Evolutionary conservation across 78 protist species (phyloP).

Genomic region (Dictyostelium purpureum): DNA sequence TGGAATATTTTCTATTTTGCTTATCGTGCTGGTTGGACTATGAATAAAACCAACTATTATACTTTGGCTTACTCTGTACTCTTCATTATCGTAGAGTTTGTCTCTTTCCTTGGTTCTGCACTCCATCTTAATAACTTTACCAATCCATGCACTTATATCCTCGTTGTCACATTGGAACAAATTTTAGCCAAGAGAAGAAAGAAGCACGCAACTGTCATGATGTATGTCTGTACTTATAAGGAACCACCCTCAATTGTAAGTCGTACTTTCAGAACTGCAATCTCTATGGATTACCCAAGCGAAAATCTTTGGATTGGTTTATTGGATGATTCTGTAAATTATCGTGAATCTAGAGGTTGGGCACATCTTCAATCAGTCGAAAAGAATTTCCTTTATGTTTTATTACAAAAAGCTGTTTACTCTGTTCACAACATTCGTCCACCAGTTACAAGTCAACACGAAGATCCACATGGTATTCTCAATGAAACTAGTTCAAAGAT

Average conservation of each 20-base stretch:
- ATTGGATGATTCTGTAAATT: slow-evolving; percentile 67
- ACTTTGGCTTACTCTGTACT: slow-evolving; percentile 12
- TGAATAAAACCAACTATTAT: slow-evolving; percentile 29
- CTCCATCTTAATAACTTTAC: slow-evolving; percentile 76
- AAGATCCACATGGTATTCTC: slow-evolving; percentile 78
- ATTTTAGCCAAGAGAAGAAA: slow-evolving; percentile 59
- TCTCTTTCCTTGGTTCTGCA: slow-evolving; percentile 60
- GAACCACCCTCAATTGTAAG: slow-evolving; percentile 77
- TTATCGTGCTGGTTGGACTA: slow-evolving; percentile 78
- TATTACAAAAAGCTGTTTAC: slow-evolving; percentile 46
- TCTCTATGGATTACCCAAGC: slow-evolving; percentile 70
- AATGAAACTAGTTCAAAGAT: slow-evolving; percentile 37
- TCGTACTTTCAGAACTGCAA: slow-evolving; percentile 76
- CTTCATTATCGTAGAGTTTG: slow-evolving; percentile 61
- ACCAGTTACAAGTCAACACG: slow-evolving; percentile 22
- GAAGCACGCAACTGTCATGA: slow-evolving; percentile 50
- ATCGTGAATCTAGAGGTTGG: slow-evolving; percentile 75
- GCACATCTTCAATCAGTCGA: slow-evolving; percentile 76
- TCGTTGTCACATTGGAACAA: slow-evolving; percentile 71
- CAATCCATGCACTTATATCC: slow-evolving; percentile 74
- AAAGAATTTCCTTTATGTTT: slow-evolving; percentile 62
- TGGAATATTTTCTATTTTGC: slow-evolving; percentile 77
- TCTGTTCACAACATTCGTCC: slow-evolving; percentile 48
- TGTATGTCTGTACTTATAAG: slow-evolving; percentile 61
- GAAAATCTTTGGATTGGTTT: slow-evolving; percentile 61